Conservation (phyloP, 805 yeast genomes). For the Kuraishia capsulata region DNA sequence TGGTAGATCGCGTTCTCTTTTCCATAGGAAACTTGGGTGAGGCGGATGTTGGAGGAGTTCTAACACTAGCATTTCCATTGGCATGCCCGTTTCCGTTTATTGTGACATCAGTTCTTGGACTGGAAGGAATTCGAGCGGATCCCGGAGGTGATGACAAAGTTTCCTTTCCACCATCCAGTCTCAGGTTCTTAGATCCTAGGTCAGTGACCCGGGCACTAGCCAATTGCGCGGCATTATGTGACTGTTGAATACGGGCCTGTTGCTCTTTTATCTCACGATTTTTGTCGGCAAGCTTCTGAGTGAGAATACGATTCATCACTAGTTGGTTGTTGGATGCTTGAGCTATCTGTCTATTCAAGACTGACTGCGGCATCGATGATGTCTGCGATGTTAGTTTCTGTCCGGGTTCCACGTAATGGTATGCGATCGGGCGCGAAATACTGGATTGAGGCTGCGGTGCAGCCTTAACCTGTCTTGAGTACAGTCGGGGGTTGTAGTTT, state of each 20-base stretch:
- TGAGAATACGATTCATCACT: conserved; percentile 22
- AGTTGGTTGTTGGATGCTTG: conserved; percentile 22
- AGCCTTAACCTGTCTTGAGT: conserved; percentile 7
- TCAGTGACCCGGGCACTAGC: conserved; percentile 13
- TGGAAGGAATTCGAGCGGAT: background rate
- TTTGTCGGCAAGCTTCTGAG: conserved; percentile 21
- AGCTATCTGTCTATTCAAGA: conserved; percentile 18
- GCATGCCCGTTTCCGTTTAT: too few relatives aligned
- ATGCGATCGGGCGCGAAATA: conserved; percentile 7
- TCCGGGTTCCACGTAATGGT: conserved; percentile 14
- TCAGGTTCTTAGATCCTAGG: background rate
- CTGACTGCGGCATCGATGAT: conserved; percentile 18
- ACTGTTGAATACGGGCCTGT: conserved; percentile 8
- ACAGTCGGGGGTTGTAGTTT: conserved; percentile 42
- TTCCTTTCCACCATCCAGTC: too few relatives aligned
- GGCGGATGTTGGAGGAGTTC: background rate
- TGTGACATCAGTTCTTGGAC: too few relatives aligned
- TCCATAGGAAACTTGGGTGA: background rate
- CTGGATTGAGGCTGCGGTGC: conserved; percentile 2
- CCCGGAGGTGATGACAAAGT: background rate
- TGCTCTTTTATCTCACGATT: conserved; percentile 16
- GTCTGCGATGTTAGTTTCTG: conserved; percentile 15
- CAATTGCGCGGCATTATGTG: conserved; percentile 9
- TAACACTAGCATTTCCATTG: background rate
- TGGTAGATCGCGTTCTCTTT: background rate